A percentile compares a stretch with the other conserved stretches of the same genome.
Conservation (phyloP, 176 grass and related monocot genomes). For the Carex pumila region DNA sequence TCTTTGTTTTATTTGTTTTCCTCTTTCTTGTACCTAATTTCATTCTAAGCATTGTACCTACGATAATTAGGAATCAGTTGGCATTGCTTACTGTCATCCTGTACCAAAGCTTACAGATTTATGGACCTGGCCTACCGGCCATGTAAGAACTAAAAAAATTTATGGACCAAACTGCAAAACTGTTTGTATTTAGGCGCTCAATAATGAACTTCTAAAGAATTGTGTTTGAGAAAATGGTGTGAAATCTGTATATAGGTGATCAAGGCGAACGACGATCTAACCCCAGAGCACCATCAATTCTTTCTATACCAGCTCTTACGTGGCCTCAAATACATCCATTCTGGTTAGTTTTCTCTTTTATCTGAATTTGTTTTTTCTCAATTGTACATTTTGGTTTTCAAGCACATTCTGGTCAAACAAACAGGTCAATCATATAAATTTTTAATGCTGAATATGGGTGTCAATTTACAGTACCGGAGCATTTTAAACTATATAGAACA, state of each 20-base stretch:
- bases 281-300: conserved; percentile 63
- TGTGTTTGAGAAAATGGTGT: conserved; percentile 63
- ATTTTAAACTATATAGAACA: no score
- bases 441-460: no score
- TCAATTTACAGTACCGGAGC: no score
- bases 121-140: background rate
- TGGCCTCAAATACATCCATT: conserved; percentile 65
- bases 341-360: conserved; percentile 32
- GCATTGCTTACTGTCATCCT: background rate
- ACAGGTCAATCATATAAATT: no score
- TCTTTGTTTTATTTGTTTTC: background rate
- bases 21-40: background rate
- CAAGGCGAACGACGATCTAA: conserved; percentile 65
- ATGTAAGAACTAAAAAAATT: background rate
- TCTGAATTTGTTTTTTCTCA: background rate
- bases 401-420: no score
- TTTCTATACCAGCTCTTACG: conserved; percentile 80
- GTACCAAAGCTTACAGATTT: background rate
- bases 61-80: background rate
- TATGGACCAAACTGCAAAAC: background rate
- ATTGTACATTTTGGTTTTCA: background rate
- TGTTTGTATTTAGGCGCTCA: background rate
- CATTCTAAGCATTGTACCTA: background rate
- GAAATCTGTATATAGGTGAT: conserved; percentile 73
- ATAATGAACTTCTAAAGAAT: background rate